Evolutionary conservation across 495 filamentous ascomycete species (phyloP).

Genomic region (Hyaloscypha hepaticicola): DNA sequence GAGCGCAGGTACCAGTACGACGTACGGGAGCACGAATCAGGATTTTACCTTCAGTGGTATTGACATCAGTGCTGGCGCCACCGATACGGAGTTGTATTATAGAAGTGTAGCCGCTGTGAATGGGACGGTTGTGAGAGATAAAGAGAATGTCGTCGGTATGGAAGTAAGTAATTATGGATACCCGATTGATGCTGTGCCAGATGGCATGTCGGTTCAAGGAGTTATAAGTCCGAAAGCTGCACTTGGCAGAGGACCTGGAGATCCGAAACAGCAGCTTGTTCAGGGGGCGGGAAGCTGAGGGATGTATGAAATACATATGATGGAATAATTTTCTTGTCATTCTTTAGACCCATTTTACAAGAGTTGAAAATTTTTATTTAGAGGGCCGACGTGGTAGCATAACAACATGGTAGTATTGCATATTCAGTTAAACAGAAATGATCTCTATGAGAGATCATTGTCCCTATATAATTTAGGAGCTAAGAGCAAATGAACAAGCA

Average conservation of each 20-base stretch:
- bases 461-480: background rate
- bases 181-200: background rate
- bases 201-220: background rate
- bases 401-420: background rate
- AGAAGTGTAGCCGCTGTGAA: conserved; percentile 54
- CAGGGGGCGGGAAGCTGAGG: conserved; percentile 15
- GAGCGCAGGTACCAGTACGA: conserved; percentile 44
- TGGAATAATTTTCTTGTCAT: conserved; percentile 4
- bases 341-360: background rate
- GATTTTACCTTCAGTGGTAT: conserved; percentile 53
- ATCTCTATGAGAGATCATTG: background rate
- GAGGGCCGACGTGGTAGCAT: background rate
- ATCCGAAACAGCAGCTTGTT: conserved; percentile 22
- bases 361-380: too few species aligned
- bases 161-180: conserved; percentile 15
- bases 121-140: conserved; percentile 42
- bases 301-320: background rate
- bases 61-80: conserved; percentile 25
- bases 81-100: conserved; percentile 43
- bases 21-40: conserved; percentile 55
- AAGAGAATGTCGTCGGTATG: conserved; percentile 27
- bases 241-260: conserved; percentile 30
- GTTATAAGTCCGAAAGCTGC: conserved; percentile 27
- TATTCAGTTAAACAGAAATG: background rate
- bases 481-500: too few species aligned